Evolutionary conservation across 495 filamentous ascomycete species (phyloP), one percentile per base, ranked within the genome.

Genomic region (Penicillium lagena): DNA sequence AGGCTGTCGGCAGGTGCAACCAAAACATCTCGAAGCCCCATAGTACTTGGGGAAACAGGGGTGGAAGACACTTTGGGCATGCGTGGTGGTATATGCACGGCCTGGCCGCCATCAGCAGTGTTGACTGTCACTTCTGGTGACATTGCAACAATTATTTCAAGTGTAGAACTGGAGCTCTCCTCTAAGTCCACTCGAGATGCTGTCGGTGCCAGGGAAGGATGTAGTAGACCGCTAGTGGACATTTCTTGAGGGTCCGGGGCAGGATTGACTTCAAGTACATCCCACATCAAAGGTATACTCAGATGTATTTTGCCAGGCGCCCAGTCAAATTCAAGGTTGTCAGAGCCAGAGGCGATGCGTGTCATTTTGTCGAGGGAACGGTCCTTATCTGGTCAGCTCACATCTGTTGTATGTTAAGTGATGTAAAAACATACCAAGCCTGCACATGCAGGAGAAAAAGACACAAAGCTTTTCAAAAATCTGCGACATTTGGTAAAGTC

Each of bases 261-360:
- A 29, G 56, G 63, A 43, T 66, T 70, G 43, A 73, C 55, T 42
- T 71, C 66, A 8, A 73, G 59, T 13, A 70, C 53, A 29, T 71
- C 68, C 69, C 69, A 73, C 69, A 73, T 73, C n/a, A 73, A 38
- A n/a, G 69, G 66, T 12, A 73, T 66, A 37, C 66, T 73, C n/a
- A 72, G 64, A 50, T 70, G 63, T 22, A 73, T 71, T 34, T 69
- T 71, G 17, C 64, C 66, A 1, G 69, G 68, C 27, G 65, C 64
- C 69, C 69, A 73, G 34, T 71, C 65, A 40, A 67, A 59, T 31
- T 71, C 64, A 13, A 71, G 55, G 12, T 59, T 62, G 11, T 71
- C 61, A 0, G 67, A 60, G n/a, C 69, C 69, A 17, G 60, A 67
- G 3, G 68, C 69, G 31, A 73, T 70, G 1, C 60, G 59, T 7